Conservation (phyloP, 257 asterid species). For the Scutellaria galericulata region DNA sequence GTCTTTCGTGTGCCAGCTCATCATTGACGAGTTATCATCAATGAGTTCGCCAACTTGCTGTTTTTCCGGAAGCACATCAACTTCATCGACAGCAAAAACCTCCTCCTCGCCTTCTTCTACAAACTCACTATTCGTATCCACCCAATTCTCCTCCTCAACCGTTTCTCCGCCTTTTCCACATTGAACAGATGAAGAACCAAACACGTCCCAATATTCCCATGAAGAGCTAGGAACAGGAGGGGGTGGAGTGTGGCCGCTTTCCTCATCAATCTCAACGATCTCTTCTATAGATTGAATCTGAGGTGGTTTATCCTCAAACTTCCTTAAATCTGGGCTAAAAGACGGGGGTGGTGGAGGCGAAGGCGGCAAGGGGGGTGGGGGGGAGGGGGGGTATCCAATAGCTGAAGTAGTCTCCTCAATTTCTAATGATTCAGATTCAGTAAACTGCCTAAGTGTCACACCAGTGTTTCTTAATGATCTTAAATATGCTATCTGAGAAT, state of each 20-base stretch:
- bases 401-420: constrained; percentile 57
- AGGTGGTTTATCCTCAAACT: constrained; percentile 31
- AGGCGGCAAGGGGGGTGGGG: constrained; percentile 71
- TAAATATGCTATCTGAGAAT: constrained; percentile 71
- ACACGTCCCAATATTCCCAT: constrained; percentile 73
- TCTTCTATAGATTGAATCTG: constrained; percentile 45
- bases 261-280: constrained; percentile 55
- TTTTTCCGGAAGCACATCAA: constrained; percentile 33
- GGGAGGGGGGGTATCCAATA: constrained; percentile 65
- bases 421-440: constrained; percentile 80
- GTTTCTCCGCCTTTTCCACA: constrained; percentile 38
- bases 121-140: constrained; percentile 63
- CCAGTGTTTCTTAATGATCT: constrained; percentile 81
- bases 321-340: constrained; percentile 69
- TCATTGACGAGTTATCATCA: constrained; percentile 57
- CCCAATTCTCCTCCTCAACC: constrained; percentile 72
- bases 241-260: constrained; percentile 53
- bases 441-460: constrained; percentile 80
- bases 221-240: constrained; percentile 61
- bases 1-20: constrained; percentile 62
- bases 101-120: constrained; percentile 51
- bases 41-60: constrained; percentile 42
- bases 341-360: constrained; percentile 84
- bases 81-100: constrained; percentile 34
- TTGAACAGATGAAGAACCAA: constrained; percentile 49